Evolutionary conservation across 2,329 filamentous ascomycete species (phyloP).

Genomic region (Dryadomyces quercus-mongolicae): DNA sequence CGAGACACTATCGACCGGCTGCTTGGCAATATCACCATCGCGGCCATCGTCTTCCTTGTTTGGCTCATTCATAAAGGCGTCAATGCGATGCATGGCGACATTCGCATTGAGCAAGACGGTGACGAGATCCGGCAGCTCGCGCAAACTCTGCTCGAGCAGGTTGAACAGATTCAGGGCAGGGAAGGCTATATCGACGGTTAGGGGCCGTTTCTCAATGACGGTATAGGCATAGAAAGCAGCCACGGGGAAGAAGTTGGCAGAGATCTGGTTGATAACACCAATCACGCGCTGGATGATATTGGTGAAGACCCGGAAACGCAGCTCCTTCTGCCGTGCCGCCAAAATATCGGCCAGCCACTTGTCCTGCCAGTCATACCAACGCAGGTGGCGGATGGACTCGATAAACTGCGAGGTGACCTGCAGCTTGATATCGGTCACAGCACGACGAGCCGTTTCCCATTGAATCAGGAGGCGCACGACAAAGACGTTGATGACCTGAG

Average conservation of each 20-base stretch:
- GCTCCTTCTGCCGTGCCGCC: conserved; percentile 53
- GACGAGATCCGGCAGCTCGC: conserved; percentile 63
- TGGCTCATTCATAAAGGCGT: conserved; percentile 77
- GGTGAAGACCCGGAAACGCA: conserved; percentile 52
- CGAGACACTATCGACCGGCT: neutral
- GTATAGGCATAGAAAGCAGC: conserved; percentile 76
- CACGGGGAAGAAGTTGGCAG: conserved; percentile 65
- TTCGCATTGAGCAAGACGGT: conserved; percentile 68
- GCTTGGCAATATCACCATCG: conserved; percentile 11
- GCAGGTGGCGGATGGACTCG: conserved; percentile 68
- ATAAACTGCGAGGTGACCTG: conserved; percentile 79
- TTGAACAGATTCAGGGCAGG: conserved; percentile 72
- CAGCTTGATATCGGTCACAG: conserved; percentile 64
- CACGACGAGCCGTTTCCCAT: conserved; percentile 59
- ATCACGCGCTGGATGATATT: conserved; percentile 53
- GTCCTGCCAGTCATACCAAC: conserved; percentile 75
- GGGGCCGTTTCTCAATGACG: conserved; percentile 49
- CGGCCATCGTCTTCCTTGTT: conserved; percentile 48
- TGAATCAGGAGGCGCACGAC: conserved; percentile 54
- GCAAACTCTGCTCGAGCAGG: conserved; percentile 61
- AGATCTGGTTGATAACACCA: conserved; percentile 55
- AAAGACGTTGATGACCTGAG: conserved; percentile 56
- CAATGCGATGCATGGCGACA: conserved; percentile 72
- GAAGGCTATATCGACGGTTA: conserved; percentile 75
- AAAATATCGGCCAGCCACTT: conserved; percentile 62